A percentile compares a stretch with the other conserved stretches of the same genome.
Evolutionary conservation across 345 rosid genomes (phyloP).

Genomic region (Reutealis trisperma): DNA sequence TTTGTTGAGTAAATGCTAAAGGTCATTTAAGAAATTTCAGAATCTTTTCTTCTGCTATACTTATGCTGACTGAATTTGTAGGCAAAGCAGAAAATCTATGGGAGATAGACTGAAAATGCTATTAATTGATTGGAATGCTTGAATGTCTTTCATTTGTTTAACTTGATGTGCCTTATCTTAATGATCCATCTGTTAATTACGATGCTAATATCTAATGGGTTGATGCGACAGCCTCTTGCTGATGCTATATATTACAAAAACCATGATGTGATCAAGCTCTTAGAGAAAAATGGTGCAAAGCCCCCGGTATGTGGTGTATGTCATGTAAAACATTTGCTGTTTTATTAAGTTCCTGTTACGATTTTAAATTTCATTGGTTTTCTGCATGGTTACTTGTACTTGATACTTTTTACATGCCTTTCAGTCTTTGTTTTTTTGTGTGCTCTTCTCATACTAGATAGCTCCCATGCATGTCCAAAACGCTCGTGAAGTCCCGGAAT

Average conservation of each 20-base stretch:
- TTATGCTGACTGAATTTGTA: too few species aligned
- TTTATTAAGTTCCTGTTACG: neutral
- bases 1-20: too few species aligned
- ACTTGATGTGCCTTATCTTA: neutral
- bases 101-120: too few species aligned
- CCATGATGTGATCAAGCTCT: slow-evolving; percentile 63
- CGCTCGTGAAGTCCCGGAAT: slow-evolving; percentile 77
- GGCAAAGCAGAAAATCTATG: too few species aligned
- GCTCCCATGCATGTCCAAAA: slow-evolving; percentile 78
- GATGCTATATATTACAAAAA: slow-evolving; percentile 77
- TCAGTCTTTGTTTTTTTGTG: neutral
- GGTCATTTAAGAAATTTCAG: too few species aligned
- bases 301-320: slow-evolving; percentile 50
- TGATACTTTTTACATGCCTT: neutral
- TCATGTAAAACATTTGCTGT: too few species aligned
- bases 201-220: neutral
- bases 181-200: neutral
- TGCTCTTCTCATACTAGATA: slow-evolving; percentile 36
- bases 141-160: neutral
- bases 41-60: neutral
- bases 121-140: too few species aligned
- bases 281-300: slow-evolving; percentile 77
- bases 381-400: neutral
- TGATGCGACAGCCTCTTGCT: slow-evolving; percentile 72
- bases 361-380: neutral